phyloP scores from a whole-genome alignment of 345 rosid genomes.

The Pistacia integerrima region DNA sequence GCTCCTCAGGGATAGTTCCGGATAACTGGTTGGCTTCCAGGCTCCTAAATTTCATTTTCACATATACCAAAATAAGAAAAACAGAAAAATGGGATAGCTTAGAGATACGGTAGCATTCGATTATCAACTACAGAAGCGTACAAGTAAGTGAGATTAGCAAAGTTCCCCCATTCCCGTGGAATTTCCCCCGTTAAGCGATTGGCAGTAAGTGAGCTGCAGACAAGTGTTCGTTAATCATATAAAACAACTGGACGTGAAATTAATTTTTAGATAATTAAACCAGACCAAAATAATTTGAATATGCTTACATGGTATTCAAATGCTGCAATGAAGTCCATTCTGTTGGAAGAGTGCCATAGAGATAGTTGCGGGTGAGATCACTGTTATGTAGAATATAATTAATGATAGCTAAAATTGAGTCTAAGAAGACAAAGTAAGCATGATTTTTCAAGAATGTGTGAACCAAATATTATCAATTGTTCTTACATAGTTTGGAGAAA shows the following conservation, averaged over 20 bases:
- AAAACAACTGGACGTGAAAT: no score
- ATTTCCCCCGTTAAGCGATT: no score
- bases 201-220: slow-evolving; percentile 38
- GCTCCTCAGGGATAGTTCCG: slow-evolving; percentile 54
- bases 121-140: slow-evolving; percentile 19
- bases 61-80: not conserved
- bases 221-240: not conserved
- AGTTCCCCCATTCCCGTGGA: no score
- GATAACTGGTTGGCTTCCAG: slow-evolving; percentile 60
- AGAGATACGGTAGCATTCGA: not conserved
- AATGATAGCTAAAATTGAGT: no score
- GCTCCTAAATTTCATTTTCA: slow-evolving; percentile 25
- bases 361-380: slow-evolving; percentile 19
- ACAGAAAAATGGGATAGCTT: not conserved
- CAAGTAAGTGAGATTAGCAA: no score
- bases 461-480: not conserved
- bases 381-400: not conserved
- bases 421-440: not conserved
- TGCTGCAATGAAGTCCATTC: slow-evolving; percentile 20
- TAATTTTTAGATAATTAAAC: no score
- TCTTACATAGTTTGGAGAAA: slow-evolving; percentile 4
- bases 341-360: slow-evolving; percentile 15
- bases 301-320: not conserved
- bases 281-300: not conserved
- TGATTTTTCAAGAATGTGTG: not conserved